These are phyloP conservation scores for Artemisia annua DNA, from an alignment of 129 eudicot genomes.

Conservation along the genomic window DNA sequence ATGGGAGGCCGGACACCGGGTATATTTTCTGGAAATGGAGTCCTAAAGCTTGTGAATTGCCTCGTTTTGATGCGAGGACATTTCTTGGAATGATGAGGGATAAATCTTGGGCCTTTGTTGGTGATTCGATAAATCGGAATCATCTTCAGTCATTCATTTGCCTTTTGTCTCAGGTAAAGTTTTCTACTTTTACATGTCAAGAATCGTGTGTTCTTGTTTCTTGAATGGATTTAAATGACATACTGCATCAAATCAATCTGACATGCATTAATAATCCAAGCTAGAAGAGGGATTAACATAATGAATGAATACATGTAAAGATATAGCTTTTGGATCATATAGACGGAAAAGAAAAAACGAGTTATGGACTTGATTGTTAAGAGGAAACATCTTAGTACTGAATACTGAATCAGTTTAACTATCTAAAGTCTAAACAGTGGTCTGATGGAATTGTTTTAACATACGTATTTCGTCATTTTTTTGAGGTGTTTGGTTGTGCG, in stretches of 20 bases:
- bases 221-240: constrained; percentile 3
- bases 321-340: not conserved
- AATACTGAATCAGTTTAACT: not conserved
- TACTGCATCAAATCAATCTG: not conserved
- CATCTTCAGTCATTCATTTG: constrained; percentile 91
- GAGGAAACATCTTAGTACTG: not conserved
- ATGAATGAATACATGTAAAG: not conserved
- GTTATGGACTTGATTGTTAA: not conserved
- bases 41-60: constrained; percentile 75
- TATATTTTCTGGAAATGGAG: constrained; percentile 91
- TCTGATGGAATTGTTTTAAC: not conserved
- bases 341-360: too few species aligned
- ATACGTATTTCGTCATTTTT: not conserved
- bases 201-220: constrained; percentile 10
- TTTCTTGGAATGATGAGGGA: constrained; percentile 87
- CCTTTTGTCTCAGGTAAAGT: constrained; percentile 69
- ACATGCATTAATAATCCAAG: not conserved
- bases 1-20: constrained; percentile 82
- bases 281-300: not conserved
- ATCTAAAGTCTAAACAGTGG: too few species aligned
- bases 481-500: not conserved
- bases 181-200: constrained; percentile 7
- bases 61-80: constrained; percentile 57
- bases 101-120: constrained; percentile 85
- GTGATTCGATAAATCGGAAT: constrained; percentile 88